Evolutionary conservation across 2,329 filamentous ascomycete species (phyloP), one percentile per base, ranked within the genome.

Genomic region (Paecilomyces niveus): DNA sequence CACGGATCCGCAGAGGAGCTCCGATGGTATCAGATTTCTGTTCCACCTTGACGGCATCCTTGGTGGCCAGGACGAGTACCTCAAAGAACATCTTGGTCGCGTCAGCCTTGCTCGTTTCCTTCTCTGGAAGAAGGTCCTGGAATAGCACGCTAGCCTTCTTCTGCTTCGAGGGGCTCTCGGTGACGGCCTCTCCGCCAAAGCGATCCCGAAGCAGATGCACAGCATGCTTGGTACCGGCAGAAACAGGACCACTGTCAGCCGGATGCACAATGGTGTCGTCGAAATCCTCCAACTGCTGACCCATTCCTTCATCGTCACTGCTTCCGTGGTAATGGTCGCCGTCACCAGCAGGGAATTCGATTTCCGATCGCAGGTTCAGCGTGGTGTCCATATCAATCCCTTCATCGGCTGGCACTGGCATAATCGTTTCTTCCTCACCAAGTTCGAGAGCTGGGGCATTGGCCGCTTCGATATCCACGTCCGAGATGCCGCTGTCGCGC

Each of bases 81-180:
- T 99, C 94, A 68, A 99, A 99, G 79, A 99, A 99, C 92, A 99
- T 97, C 82, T 97, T 97, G 51, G 94, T 99, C 0, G 94, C 94
- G 68, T 97, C 94, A 8, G 89, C 89, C 74, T 90, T 90, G 64
- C 84, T 91, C 0, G 93, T 93, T 61, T 83, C 84, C 63, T 82
- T 78, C 75, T 96, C 90, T 0, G 94, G 94, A 33, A 97, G 83
- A 54, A 99, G 82, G 59, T 96, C 89, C 68, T 97, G 93, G 81
- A 99, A 97, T 2, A 95, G 81, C 2, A 96, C 91, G 11, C 85
- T 85, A 24, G 82, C 83, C 72, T 89, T 89, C 73, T 88, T 89
- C 67, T 92, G 86, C 75, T 89, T 87, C 58, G 86, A 85, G 2
- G 87, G 83, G 21, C 83, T 81, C 53, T 87, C 88, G 4, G 85